Evolutionary conservation across 371 early-diverging fungal species (phyloP), one percentile per base, ranked within the genome.

Genomic region (Mucor circinelloides): DNA sequence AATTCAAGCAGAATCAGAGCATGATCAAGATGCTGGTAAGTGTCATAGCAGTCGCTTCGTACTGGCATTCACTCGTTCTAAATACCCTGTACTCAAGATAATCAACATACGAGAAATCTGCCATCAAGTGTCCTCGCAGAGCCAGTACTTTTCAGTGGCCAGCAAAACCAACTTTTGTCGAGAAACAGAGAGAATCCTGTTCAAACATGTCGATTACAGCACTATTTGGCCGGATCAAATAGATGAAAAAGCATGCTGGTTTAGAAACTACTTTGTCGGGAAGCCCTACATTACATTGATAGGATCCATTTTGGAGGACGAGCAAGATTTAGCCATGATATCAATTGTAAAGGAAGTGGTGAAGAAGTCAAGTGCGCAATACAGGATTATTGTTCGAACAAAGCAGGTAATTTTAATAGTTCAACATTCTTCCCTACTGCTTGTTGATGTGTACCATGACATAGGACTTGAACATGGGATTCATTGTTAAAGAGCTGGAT

Each of bases 251-350:
- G 73, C 79, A 13, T 67, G 55, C 10, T 76, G 74, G 80, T 82
- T 75, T 62, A 65, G 78, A 32, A 65, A 64, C 5, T 63, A 73
- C 50, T 82, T 82, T 66, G 65, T 78, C 28, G 79, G 77, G 10
- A 75, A 74, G 42, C 67, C 72, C 0, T 82, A 82, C 58, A 65
- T 64, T 19, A 79, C 80, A 9, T 71, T 79, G 46, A 67, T 77
- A 32, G 82, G 82, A 0, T 68, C 76, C n/a, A 59, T 63, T 42
- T 56, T 23, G 59, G 52, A 66, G 17, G 54, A 66, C n/a, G 38
- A 30, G 27, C 27, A 40, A 25, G 63, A 62, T 27, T 52, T 34
- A 15, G 60, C 60, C 21, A n/a, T 70, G 4, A 54, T 73, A 46
- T 70, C 70, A 6, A 54, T 59, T 38, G 59, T 59, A n/a, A 69